Evolutionary conservation across 768 basidiomycete genomes (phyloP), one percentile per base, ranked within the genome.

Genomic region (Phallus indusiatus): DNA sequence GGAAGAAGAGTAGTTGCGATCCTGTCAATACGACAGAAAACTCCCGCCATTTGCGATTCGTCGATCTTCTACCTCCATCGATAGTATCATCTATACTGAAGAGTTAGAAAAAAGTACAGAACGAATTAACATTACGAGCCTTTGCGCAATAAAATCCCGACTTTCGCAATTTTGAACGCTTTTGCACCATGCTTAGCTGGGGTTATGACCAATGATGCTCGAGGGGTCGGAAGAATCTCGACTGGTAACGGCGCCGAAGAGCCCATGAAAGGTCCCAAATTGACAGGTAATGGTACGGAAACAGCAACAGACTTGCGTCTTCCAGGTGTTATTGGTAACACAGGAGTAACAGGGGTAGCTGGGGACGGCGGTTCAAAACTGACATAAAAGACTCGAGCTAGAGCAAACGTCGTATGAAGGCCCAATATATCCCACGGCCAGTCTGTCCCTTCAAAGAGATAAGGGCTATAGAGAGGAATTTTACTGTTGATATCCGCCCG

Each of bases 1-100:
- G 86, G 73, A 93, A 94, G 69, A 98, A 87, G 49, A 97, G 78
- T 4, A 99, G 76, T 66, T 97, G 95, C 5, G 92, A 94, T 22
- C 84, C 86, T 3, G 93, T 94, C 58, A 99, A 76, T 53, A 94
- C 77, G 9, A 93, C 88, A 62, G 83, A 85, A 79, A 86, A 94
- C 11, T 81, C 72, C 65, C 80, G 85, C 96, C 96, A 98, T 73
- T 94, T 98, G 53, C 91, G 79, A 66, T 80, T 86, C 50, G 75
- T 72, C 0, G 85, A 75, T 65, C 85, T 91, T 71, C 81, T 90
- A 12, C 91, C 89, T 3, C 87, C 83, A 63, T 89, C 88, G 7
- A 81, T 62, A 0, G 82, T 66, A 63, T 94, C 93, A 35, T 78
- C 75, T 73, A 51, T 28, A 47, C 87, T 42, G 20, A 21, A 14